Conservation (phyloP, 768 basidiomycete species). For the Serpula lacrymans region DNA sequence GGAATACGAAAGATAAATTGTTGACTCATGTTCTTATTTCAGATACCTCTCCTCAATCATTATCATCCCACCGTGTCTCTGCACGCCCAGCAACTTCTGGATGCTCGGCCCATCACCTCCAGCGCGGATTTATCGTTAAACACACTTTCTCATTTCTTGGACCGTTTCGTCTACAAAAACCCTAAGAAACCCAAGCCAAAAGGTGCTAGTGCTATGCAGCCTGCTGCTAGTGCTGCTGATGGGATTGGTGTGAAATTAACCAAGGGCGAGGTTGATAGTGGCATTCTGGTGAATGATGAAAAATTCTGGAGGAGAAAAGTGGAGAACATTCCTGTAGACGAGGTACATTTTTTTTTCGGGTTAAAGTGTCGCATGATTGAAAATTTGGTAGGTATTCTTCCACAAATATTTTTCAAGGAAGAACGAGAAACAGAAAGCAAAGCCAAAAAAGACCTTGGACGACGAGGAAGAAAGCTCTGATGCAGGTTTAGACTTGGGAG, state of each 20-base stretch:
- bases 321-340: conserved; percentile 81
- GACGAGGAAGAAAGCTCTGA: conserved; percentile 29
- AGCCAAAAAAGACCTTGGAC: conserved; percentile 42
- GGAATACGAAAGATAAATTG: no score
- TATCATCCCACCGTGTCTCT: conserved; percentile 90
- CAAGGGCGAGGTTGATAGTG: conserved; percentile 51
- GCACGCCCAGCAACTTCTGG: conserved; percentile 79
- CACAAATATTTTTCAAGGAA: conserved; percentile 84
- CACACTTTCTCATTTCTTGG: conserved; percentile 92
- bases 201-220: conserved; percentile 95
- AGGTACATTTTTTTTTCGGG: conserved; percentile 43
- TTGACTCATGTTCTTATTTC: not conserved
- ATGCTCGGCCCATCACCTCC: conserved; percentile 69
- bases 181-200: conserved; percentile 72
- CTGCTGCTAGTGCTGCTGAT: conserved; percentile 67
- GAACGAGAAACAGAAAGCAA: conserved; percentile 50
- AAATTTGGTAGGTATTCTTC: conserved; percentile 69
- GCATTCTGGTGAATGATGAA: conserved; percentile 65
- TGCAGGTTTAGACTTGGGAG: conserved; percentile 21
- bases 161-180: conserved; percentile 96
- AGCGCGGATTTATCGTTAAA: conserved; percentile 88
- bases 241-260: conserved; percentile 67
- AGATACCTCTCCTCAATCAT: conserved; percentile 81
- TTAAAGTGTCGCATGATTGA: not conserved
- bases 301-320: conserved; percentile 66